Conservation (phyloP, 2,329 filamentous ascomycete species). For the Apiospora saccharicola region DNA sequence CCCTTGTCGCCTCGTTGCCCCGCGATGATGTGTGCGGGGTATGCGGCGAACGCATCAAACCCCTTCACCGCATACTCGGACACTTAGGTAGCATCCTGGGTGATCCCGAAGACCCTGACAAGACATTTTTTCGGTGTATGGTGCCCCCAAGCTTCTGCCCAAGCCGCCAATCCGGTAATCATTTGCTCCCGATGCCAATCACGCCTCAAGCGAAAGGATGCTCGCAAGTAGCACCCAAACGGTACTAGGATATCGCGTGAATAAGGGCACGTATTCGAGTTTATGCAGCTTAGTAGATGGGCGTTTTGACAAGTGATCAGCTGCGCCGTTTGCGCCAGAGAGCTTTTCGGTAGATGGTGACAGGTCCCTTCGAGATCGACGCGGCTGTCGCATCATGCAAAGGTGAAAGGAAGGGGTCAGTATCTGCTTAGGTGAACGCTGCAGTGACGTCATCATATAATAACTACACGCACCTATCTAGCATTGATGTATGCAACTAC, state of each 20-base stretch:
- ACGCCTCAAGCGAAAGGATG: conserved; percentile 8
- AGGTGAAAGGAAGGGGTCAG: conserved; percentile 1
- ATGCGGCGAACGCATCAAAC: conserved; percentile 9
- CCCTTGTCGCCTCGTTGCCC: conserved; percentile 13
- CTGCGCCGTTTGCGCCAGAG: neutral
- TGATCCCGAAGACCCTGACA: conserved; percentile 11
- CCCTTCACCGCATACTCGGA: conserved; percentile 15
- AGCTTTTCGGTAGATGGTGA: neutral
- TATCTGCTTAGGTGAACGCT: neutral
- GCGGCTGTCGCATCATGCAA: conserved; percentile 1
- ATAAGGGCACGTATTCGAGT: neutral
- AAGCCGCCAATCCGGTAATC: neutral
- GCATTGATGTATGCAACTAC: no score
- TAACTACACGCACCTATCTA: neutral
- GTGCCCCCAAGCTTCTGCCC: neutral
- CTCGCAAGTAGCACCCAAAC: conserved; percentile 9
- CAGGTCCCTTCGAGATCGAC: conserved; percentile 1
- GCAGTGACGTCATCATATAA: conserved; percentile 2
- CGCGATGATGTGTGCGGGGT: conserved; percentile 20
- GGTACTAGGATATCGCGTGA: conserved; percentile 18
- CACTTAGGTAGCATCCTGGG: conserved; percentile 10
- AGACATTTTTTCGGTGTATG: neutral
- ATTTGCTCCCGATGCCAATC: neutral
- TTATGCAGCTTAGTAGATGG: conserved; percentile 4
- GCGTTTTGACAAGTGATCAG: conserved; percentile 17